Evolutionary conservation across 1,284 basidiomycete species (phyloP), one percentile per base, ranked within the genome.

Genomic region (Volvariella surrecta): DNA sequence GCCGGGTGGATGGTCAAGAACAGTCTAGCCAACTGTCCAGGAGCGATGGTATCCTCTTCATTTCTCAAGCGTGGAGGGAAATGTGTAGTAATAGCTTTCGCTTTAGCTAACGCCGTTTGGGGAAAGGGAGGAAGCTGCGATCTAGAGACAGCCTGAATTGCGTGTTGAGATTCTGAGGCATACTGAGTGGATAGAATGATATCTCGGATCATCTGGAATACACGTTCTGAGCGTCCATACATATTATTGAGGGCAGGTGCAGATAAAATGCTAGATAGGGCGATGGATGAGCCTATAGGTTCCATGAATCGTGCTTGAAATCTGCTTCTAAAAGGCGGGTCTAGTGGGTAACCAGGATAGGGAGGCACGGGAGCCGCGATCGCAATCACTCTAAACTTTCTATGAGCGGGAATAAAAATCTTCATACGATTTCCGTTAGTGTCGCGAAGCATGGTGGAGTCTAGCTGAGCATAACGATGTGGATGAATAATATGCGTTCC

Each of bases 401-500:
- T 71, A 59, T 80, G 77, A 1, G 78, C 79, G 6, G 76, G 73
- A 35, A 80, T 69, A 53, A 80, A 76, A n/a, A n/a, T 7, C 15
- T 15, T 35, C 7, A 58, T 54, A 44, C 68, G 70, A 11, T 61
- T 62, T 17, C 58, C 51, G 11, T 60, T 54, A 3, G 54, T 47
- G 15, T 46, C 48, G 9, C 51, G 51, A 1, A 55, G 53, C 39
- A 58, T 55, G 7, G 57, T 52, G 1, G 60, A 44, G 32, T 73
- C 70, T 10, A 81, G 57, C 39, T 74, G 67, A 6, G 68, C 66
- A 49, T 71, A 72, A 32, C 76, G 70, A 44, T 76, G 72, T 0
- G 76, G 72, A 50, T 82, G 79, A 19, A 82, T 69, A 37, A 82
- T 79, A 70, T 90, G 79, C 50, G 86, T 79, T 19, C 79, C 79